Base-by-base conservation (phyloP, 2,329 filamentous ascomycete species). In the Fusarium sp. region DNA sequence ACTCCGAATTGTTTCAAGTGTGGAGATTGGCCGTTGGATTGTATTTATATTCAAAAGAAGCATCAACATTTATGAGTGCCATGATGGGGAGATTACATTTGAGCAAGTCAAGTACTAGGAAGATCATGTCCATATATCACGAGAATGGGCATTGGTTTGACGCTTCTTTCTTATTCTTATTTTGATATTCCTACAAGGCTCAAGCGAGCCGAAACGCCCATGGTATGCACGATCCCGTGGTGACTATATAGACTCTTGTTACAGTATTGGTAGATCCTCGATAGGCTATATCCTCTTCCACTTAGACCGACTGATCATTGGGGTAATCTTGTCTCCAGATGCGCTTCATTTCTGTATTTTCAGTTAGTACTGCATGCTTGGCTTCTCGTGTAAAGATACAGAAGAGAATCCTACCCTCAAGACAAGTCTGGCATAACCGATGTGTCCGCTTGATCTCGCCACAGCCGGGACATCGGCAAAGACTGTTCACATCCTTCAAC, bases 401-500 rank as follows among this genome's bases (percentile, higher is more conserved):
- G 29, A 16, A 50, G 16, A 16, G 14, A 16, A 38, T 50, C 50
- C 35, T 89, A 97, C 95, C 93, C 82, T 90, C 87, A 71, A 97
- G 92, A 83, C 96, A 99, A 79, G 93, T 91, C 22, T 94, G 92
- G 83, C 96, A 99, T 74, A 99, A 83, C 38, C 95, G 87, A 85
- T 99, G 96, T 79, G 94, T 92, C 81, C 94, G 92, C 87, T 99
- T 99, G 29, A 91, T 86, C 80, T 93, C 90, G 58, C 96, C 97
- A 79, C 96, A 99, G 16, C 92, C 94, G 1, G 96, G 93, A 82
- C 96, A 99, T 80, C 91, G 94, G 85, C 95, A 97, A 77, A 99
- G 85, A 63, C 90, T 90, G 73, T 93, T 96, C 67, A 97, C 91
- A 81, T 99, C 96, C 85, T 98, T 94, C 77, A 99, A 84, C 52